Base-by-base conservation (phyloP, 2,329 filamentous ascomycete genomes). In the Claviceps citrina region DNA sequence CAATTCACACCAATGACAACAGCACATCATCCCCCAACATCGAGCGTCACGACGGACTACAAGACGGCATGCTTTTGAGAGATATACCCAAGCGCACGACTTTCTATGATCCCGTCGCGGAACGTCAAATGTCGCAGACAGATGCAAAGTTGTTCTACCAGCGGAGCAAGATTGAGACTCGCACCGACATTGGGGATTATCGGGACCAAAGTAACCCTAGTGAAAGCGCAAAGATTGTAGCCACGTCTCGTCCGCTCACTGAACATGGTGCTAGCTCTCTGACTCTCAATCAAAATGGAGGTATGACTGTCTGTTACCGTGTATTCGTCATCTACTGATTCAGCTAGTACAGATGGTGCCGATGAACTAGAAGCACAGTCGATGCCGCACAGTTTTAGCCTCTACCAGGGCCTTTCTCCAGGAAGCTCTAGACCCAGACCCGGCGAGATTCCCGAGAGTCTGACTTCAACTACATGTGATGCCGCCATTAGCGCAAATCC, bases 121-220 rank as follows among this genome's bases (percentile, higher is more conserved):
- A 98, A 61, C 93, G 91, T 53, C 84, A 89, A 54, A 82, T 94
- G 77, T 93, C 81, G 54, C 86, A 94, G 59, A 80, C 84, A 20
- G 91, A 98, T 57, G 84, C 89, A 44, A 96, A 94, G 61, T 72
- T 95, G 46, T 93, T 96, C 64, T 98, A 94, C 59, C 89, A 95
- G 63, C 73, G 84, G 48, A 86, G 84, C 60, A 83, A 86, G 59
- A 66, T 78, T 43, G 81, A 80, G 46, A 41, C 54, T 53, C 48
- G 67, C 58, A 50, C 49, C 48, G 37, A 36, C 16, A 28, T 10
- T 36, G 28, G 25, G 5, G 54, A 51, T 42, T 59, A 49, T 42
- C 65, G 61, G 55, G 57, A 56, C 39, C 64, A 67, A 36, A 47
- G 54, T 31, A 67, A 65, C 10, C 64, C 67, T 8, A 60, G 63